phyloP scores from a whole-genome alignment of 768 basidiomycete genomes.

The Leucocoprinus sp. region DNA sequence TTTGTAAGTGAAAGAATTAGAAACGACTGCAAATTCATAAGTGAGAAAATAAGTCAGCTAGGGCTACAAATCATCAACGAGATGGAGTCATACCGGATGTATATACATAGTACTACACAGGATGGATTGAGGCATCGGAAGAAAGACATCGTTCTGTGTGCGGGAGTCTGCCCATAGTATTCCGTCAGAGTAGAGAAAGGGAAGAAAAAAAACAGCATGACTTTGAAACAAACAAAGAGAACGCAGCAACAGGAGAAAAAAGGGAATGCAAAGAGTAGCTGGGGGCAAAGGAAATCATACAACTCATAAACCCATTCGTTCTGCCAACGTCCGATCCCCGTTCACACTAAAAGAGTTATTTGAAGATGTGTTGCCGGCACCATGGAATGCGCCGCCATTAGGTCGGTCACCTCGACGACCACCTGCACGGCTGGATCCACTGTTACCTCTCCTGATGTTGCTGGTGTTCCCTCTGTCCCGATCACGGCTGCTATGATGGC shows the following conservation, averaged over 20 bases:
- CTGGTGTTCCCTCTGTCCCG: constrained; percentile 17
- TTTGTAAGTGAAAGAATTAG: constrained; percentile 10
- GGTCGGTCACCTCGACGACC: constrained; percentile 23
- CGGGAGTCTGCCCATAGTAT: constrained; percentile 8
- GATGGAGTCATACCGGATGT: constrained; percentile 20
- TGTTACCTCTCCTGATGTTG: constrained; percentile 4
- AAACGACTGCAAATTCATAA: constrained; percentile 9
- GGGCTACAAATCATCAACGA: constrained; percentile 17
- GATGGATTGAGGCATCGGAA: constrained; percentile 9
- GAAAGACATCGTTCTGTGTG: constrained; percentile 7
- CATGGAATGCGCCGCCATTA: constrained; percentile 27
- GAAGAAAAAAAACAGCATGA: constrained; percentile 8
- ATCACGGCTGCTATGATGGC: constrained; percentile 17
- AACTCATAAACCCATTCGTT: constrained; percentile 68
- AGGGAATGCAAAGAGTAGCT: constrained; percentile 8
- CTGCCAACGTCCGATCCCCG: constrained; percentile 74
- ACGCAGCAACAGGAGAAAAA: too few relatives aligned
- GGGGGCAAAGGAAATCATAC: constrained; percentile 10
- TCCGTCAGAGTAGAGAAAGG: constrained; percentile 13
- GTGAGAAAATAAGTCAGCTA: constrained; percentile 18
- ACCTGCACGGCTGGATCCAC: constrained; percentile 3
- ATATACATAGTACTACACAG: constrained; percentile 16
- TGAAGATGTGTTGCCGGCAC: constrained; percentile 20
- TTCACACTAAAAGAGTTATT: constrained; percentile 29
- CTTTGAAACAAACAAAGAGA: too few relatives aligned